phyloP scores from a whole-genome alignment of 2,329 filamentous ascomycete genomes.

The Phaeosphaeriaceae sp. region DNA sequence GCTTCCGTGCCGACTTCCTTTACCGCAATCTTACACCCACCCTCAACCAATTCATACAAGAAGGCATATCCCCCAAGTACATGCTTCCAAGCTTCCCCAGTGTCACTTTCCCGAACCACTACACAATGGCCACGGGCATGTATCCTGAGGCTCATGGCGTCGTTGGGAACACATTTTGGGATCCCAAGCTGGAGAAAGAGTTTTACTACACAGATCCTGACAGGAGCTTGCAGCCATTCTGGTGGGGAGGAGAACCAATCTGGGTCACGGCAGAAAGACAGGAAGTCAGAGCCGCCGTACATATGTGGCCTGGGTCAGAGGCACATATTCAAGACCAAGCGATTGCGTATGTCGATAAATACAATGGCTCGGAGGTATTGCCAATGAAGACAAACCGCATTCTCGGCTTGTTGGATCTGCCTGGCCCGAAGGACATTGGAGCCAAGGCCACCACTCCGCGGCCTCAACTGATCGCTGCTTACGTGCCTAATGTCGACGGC shows the following conservation, averaged over 20 bases:
- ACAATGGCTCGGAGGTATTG: slow-evolving; percentile 78
- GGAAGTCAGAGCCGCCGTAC: slow-evolving; percentile 79
- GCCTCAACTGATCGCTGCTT: slow-evolving; percentile 91
- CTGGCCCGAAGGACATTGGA: slow-evolving; percentile 69
- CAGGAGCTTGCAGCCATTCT: slow-evolving; percentile 81
- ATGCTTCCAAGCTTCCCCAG: slow-evolving; percentile 96
- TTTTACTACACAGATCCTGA: slow-evolving; percentile 86
- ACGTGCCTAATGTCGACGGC: slow-evolving; percentile 89
- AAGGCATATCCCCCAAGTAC: slow-evolving; percentile 87
- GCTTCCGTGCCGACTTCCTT: slow-evolving; percentile 94
- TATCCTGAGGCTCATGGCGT: slow-evolving; percentile 93
- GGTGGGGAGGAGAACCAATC: slow-evolving; percentile 94
- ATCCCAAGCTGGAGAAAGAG: slow-evolving; percentile 75
- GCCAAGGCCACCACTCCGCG: slow-evolving; percentile 62
- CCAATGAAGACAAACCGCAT: slow-evolving; percentile 79
- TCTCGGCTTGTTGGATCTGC: slow-evolving; percentile 82
- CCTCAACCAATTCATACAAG: slow-evolving; percentile 76
- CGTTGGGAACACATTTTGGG: slow-evolving; percentile 95
- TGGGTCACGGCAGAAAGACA: slow-evolving; percentile 92
- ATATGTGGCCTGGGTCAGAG: slow-evolving; percentile 99
- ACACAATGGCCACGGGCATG: slow-evolving; percentile 88
- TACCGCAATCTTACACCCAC: slow-evolving; percentile 82
- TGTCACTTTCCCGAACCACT: slow-evolving; percentile 95
- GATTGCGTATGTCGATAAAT: slow-evolving; percentile 83
- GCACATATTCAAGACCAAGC: slow-evolving; percentile 78